Evolutionary conservation across 192 early-diverging fungal species (phyloP).

Genomic region (Neocallimastix lanati): DNA sequence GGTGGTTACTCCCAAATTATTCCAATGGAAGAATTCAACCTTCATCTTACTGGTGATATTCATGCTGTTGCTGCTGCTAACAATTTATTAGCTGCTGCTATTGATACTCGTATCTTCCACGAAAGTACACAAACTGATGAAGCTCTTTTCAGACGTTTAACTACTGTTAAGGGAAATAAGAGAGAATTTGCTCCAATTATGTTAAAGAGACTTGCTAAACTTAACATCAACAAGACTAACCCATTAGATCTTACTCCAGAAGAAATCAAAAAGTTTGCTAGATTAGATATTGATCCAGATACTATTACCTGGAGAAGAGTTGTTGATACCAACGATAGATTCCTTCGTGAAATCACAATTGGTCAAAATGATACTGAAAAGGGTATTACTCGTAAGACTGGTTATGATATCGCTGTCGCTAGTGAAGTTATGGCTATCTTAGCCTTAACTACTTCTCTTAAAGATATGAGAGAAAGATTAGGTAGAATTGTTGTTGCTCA

Average conservation of each 20-base stretch:
- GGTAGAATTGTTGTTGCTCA: constrained; percentile 90
- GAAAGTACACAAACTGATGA: constrained; percentile 55
- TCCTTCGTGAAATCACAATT: constrained; percentile 76
- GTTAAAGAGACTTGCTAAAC: constrained; percentile 52
- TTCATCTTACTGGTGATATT: constrained; percentile 97
- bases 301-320: constrained; percentile 95
- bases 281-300: constrained; percentile 85
- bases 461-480: constrained; percentile 82
- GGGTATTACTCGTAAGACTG: constrained; percentile 69
- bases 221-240: constrained; percentile 66
- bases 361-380: constrained; percentile 77
- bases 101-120: constrained; percentile 96
- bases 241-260: constrained; percentile 63
- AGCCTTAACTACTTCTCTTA: constrained; percentile 72
- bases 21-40: constrained; percentile 98
- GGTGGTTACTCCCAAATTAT: constrained; percentile 98
- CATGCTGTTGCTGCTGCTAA: constrained; percentile 96
- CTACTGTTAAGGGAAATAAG: constrained; percentile 71
- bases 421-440: constrained; percentile 97
- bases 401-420: constrained; percentile 96
- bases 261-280: constrained; percentile 59
- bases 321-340: constrained; percentile 90
- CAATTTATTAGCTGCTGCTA: constrained; percentile 87
- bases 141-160: constrained; percentile 76
- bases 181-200: constrained; percentile 68